Evolutionary conservation across 2,329 filamentous ascomycete species (phyloP).

Genomic region (Laburnicola sp.): DNA sequence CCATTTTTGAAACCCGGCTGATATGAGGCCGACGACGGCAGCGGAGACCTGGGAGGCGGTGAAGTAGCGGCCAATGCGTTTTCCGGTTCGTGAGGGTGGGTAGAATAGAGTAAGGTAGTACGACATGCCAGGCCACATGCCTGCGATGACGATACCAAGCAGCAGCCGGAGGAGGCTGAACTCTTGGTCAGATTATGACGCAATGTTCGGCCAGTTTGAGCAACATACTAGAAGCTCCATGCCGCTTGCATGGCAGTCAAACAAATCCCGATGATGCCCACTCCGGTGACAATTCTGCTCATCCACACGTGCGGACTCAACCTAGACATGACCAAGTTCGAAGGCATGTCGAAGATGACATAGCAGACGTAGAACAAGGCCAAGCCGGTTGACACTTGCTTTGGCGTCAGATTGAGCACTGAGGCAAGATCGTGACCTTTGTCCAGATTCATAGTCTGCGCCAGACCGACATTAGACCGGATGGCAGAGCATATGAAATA

Average conservation of each 20-base stretch:
- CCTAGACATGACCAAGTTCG: slow-evolving; percentile 84
- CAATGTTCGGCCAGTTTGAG: not conserved
- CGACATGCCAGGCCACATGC: slow-evolving; percentile 95
- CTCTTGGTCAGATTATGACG: not conserved
- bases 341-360: slow-evolving; percentile 85
- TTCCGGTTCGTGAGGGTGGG: slow-evolving; percentile 80
- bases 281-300: slow-evolving; percentile 85
- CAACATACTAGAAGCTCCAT: slow-evolving; percentile 76
- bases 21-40: slow-evolving; percentile 84
- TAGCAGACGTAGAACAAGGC: slow-evolving; percentile 92
- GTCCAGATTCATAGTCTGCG: slow-evolving; percentile 86
- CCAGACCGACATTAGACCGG: slow-evolving; percentile 85
- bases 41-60: slow-evolving; percentile 87
- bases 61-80: slow-evolving; percentile 87
- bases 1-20: slow-evolving; percentile 92
- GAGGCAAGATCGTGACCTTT: slow-evolving; percentile 74
- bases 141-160: slow-evolving; percentile 83
- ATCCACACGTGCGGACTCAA: slow-evolving; percentile 89
- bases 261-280: slow-evolving; percentile 80
- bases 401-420: slow-evolving; percentile 68
- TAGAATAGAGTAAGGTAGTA: slow-evolving; percentile 93
- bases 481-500: slow-evolving; percentile 94
- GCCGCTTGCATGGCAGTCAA: slow-evolving; percentile 79
- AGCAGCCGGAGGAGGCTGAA: slow-evolving; percentile 73
- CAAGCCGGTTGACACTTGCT: slow-evolving; percentile 80